These are phyloP conservation scores for Dendrothele bispora DNA, from an alignment of 768 basidiomycete genomes.

Conservation along the genomic window DNA sequence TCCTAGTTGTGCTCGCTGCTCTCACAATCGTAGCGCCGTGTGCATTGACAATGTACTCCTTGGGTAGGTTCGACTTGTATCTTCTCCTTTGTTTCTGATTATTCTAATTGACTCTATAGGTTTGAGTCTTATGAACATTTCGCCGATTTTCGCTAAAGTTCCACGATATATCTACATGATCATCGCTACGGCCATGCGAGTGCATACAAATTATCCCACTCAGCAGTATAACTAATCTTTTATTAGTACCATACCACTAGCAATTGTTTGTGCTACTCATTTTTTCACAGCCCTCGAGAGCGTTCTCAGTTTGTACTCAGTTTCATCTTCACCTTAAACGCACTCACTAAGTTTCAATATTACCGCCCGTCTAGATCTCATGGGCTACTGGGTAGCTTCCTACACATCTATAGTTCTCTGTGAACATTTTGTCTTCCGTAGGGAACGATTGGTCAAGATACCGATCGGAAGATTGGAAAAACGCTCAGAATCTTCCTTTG, in stretches of 20 bases:
- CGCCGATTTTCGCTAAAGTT: slow-evolving; percentile 52
- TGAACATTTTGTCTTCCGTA: slow-evolving; percentile 72
- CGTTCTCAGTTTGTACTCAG: slow-evolving; percentile 66
- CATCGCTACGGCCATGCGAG: slow-evolving; percentile 65
- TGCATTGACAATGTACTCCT: slow-evolving; percentile 77
- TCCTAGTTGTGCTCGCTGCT: slow-evolving; percentile 71
- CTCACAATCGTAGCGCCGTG: slow-evolving; percentile 74
- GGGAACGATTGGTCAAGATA: slow-evolving; percentile 46
- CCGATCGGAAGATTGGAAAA: slow-evolving; percentile 54
- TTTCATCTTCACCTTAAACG: not conserved
- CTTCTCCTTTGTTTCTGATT: not conserved
- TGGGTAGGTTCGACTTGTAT: slow-evolving; percentile 35
- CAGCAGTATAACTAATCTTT: not conserved
- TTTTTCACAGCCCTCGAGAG: slow-evolving; percentile 67
- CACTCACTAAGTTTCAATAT: not conserved
- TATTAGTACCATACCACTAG: slow-evolving; percentile 60
- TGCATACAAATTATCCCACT: not conserved
- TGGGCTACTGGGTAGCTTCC: slow-evolving; percentile 59
- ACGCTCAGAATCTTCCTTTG: slow-evolving; percentile 50
- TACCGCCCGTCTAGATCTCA: slow-evolving; percentile 30
- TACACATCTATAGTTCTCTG: slow-evolving; percentile 60
- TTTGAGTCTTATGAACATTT: slow-evolving; percentile 64
- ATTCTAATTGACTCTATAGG: slow-evolving; percentile 21
- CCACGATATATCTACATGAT: slow-evolving; percentile 72
- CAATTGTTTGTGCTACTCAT: slow-evolving; percentile 65